Percentiles rank a stretch among this genome's conserved stretches.
These are phyloP conservation scores for Gryganskiella cystojenkinii DNA, from an alignment of 192 early-diverging fungal genomes.

Conservation along the genomic window DNA sequence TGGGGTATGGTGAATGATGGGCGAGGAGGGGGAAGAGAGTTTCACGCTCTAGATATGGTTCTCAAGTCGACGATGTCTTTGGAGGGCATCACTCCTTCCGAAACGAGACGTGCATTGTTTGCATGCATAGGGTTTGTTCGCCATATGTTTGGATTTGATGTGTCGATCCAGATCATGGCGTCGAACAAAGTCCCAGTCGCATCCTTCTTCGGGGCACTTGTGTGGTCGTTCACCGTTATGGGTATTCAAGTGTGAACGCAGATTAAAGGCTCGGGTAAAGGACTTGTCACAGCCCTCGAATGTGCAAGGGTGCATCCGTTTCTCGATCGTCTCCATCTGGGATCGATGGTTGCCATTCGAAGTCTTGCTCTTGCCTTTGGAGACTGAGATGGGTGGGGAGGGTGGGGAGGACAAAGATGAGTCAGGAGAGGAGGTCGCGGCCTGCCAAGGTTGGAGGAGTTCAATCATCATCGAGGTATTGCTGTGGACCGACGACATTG, in stretches of 20 bases:
- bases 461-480: slow-evolving; percentile 6
- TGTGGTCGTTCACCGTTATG: slow-evolving; percentile 83
- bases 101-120: slow-evolving; percentile 74
- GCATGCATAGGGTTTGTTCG: slow-evolving; percentile 69
- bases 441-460: background rate
- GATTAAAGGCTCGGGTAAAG: slow-evolving; percentile 89
- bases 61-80: slow-evolving; percentile 63
- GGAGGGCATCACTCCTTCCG: slow-evolving; percentile 80
- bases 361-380: background rate
- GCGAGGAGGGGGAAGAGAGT: background rate
- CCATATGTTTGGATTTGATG: slow-evolving; percentile 69
- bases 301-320: slow-evolving; percentile 50
- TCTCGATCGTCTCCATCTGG: slow-evolving; percentile 35
- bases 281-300: slow-evolving; percentile 75
- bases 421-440: slow-evolving; percentile 5
- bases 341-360: slow-evolving; percentile 8
- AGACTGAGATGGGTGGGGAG: slow-evolving; percentile 1
- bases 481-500: slow-evolving; percentile 43
- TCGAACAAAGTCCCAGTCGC: slow-evolving; percentile 74
- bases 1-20: background rate
- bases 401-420: slow-evolving; percentile 15
- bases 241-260: slow-evolving; percentile 82
- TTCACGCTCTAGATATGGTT: slow-evolving; percentile 31
- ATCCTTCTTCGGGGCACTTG: slow-evolving; percentile 69
- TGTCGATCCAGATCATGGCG: slow-evolving; percentile 86